Conservation (phyloP, 441 rosid species). For the Erodium chrysanthum region DNA sequence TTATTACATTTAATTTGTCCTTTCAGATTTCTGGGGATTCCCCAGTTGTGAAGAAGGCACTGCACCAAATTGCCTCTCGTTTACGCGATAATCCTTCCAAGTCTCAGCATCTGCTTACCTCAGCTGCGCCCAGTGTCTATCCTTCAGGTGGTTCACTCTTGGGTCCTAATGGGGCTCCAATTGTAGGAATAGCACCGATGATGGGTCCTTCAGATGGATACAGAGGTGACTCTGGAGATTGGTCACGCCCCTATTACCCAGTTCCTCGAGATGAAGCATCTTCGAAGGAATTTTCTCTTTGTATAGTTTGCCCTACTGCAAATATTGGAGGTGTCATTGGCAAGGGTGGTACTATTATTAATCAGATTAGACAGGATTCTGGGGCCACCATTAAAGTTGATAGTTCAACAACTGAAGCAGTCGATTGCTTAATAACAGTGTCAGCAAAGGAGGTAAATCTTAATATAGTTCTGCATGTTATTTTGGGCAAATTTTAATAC, state of each 20-base stretch:
- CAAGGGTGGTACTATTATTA: conserved; percentile 75
- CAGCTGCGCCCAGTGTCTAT: conserved; percentile 40
- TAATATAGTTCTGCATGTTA: conserved; percentile 14
- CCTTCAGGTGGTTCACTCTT: conserved; percentile 46
- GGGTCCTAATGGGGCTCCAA: conserved; percentile 34
- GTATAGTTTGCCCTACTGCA: conserved; percentile 62
- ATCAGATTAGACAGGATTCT: conserved; percentile 79
- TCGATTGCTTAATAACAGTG: conserved; percentile 67
- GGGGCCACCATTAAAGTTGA: conserved; percentile 76
- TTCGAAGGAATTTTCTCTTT: conserved; percentile 56
- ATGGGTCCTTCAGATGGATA: conserved; percentile 72
- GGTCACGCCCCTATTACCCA: conserved; percentile 58
- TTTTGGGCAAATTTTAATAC: neutral
- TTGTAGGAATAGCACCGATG: conserved; percentile 48
- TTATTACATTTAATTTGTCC: conserved; percentile 15
- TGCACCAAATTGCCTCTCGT: conserved; percentile 67
- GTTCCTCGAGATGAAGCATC: conserved; percentile 54
- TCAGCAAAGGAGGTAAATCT: conserved; percentile 74
- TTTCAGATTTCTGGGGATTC: conserved; percentile 77
- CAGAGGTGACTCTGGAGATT: conserved; percentile 65
- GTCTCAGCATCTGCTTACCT: conserved; percentile 64
- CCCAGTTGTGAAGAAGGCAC: conserved; percentile 69
- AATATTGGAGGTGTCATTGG: conserved; percentile 68
- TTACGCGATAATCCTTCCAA: conserved; percentile 90
- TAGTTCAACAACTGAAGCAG: conserved; percentile 66